Base-by-base conservation (phyloP, 768 basidiomycete species). In the Phlegmacium glaucopus region DNA sequence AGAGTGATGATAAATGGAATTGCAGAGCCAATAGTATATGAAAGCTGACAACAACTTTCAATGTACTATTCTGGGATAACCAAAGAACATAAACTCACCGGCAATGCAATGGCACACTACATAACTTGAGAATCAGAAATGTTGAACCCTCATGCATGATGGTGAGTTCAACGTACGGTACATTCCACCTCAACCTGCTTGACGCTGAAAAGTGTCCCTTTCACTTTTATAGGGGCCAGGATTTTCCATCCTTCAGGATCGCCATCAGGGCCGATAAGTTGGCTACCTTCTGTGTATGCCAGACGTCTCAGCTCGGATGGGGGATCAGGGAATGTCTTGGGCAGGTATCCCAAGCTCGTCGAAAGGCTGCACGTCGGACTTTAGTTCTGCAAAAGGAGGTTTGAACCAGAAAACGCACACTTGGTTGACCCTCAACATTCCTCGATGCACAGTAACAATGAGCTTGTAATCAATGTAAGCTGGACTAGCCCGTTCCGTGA, bases 1-100 rank as follows among this genome's bases (percentile, higher is more conserved):
- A 83, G 52, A 3, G 74, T 76, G n/a, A 82, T 48, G 35, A 64
- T 59, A 7, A 84, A 59, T 8, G 80, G 80, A 4, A 83, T 69
- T 0, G 74, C 70, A 7, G 76, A 74, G 6, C 77, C 78, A n/a
- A 74, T 58, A 10, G 78, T 70, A 58, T 72, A 82, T 4, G 66
- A 70, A 10, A 79, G 64, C 80, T 82, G 32, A 11, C 3, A 12
- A 29, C 8, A 15, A 4, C n/a, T 16, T 17, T 29, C 12, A 16
- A 42, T 8, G 12, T 29, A 15, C 9, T 15, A 32, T 11, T 45
- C 29, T 39, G 28, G 51, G 66, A 55, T 58, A 75, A 74, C 28
- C 7, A 13, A 10, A 8, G 4, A n/a, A 8, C 9, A 32, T 11
- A 10, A 17, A 46, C 57, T 45, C 37, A 58, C 57, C 10, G 80